Conservation (phyloP, 179 eudicot genomes). For the Beta lomatogona region DNA sequence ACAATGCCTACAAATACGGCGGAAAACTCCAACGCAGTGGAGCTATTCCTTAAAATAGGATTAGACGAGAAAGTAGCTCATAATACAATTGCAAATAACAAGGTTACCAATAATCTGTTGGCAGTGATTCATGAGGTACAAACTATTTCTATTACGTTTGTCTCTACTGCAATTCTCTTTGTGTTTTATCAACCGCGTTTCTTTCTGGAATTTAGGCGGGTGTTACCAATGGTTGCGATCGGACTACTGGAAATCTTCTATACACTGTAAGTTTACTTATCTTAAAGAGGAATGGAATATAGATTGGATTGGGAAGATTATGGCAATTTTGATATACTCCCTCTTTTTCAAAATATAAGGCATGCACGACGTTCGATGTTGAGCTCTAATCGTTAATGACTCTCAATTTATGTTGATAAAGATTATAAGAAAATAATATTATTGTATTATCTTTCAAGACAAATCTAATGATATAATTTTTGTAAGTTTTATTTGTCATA, state of each 20-base stretch:
- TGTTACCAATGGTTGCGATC: constrained; percentile 75
- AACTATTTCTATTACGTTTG: not conserved
- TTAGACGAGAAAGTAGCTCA: constrained; percentile 75
- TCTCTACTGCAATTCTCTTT: not conserved
- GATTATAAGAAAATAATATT: too few species aligned
- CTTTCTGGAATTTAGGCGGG: constrained; percentile 54
- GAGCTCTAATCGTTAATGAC: too few species aligned
- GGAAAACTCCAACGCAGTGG: constrained; percentile 32
- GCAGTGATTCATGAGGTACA: constrained; percentile 80
- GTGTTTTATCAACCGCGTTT: not conserved
- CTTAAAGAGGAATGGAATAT: not conserved
- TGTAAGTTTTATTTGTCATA: too few species aligned
- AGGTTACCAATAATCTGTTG: constrained; percentile 77
- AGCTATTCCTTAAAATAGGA: constrained; percentile 72
- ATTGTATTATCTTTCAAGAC: too few species aligned
- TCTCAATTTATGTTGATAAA: too few species aligned
- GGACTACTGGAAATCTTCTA: constrained; percentile 75
- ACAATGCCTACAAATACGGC: constrained; percentile 28
- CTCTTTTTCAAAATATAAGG: not conserved
- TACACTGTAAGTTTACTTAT: constrained; percentile 46
- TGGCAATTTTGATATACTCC: not conserved
- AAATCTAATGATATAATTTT: too few species aligned
- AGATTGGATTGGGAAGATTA: not conserved
- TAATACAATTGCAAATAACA: constrained; percentile 76
- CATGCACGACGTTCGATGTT: too few species aligned